Percentiles rank a stretch among this genome's conserved stretches.
Conservation (phyloP, 177 flowering plant genomes). For the Vitis hybrid region DNA sequence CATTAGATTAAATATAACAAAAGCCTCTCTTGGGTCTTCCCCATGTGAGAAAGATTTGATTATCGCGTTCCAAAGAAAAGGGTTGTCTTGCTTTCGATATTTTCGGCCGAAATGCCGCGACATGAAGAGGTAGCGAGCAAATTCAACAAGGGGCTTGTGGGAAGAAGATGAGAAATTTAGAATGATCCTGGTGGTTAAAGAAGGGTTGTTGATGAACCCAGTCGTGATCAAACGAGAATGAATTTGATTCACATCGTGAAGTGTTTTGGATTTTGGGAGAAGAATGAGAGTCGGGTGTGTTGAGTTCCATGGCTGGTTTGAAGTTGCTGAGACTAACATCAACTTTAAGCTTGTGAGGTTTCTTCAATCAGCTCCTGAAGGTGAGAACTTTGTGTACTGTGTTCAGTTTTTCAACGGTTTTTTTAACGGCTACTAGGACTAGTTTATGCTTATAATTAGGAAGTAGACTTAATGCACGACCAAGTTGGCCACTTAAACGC, state of each 20-base stretch:
- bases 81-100: conserved; percentile 23
- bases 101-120: conserved; percentile 14
- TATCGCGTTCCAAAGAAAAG: conserved; percentile 66
- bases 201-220: conserved; percentile 43
- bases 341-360: not conserved
- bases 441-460: no score
- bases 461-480: no score
- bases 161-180: conserved; percentile 44
- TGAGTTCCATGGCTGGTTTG: conserved; percentile 57
- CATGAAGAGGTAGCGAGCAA: conserved; percentile 53
- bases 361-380: not conserved
- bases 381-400: no score
- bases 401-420: no score
- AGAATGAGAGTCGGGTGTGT: conserved; percentile 35
- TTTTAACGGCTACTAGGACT: no score
- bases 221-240: conserved; percentile 64
- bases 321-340: conserved; percentile 33
- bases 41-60: conserved; percentile 65
- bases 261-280: conserved; percentile 46
- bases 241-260: conserved; percentile 51
- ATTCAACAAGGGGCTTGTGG: conserved; percentile 35
- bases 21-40: conserved; percentile 38
- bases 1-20: conserved; percentile 50
- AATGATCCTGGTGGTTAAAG: conserved; percentile 47
- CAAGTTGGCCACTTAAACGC: no score